A percentile compares a stretch with the other conserved stretches of the same genome.
phyloP scores from a whole-genome alignment of 108 stramenopile genomes.

The Aurantiochytrium sp. region DNA sequence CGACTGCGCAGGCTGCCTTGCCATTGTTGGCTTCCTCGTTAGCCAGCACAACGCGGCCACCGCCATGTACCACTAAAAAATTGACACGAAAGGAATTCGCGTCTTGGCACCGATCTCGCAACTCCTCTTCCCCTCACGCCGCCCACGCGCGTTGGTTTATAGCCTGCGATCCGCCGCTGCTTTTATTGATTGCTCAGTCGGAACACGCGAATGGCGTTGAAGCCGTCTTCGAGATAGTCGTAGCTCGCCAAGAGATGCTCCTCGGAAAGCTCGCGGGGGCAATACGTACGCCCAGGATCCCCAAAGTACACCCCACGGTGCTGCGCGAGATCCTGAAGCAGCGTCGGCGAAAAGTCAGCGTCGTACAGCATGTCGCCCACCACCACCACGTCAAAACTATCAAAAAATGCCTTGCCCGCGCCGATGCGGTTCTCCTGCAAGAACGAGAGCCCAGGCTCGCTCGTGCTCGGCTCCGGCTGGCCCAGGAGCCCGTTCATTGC shows the following conservation, averaged over 20 bases:
- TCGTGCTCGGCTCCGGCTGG: background rate
- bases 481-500: background rate
- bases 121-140: no score
- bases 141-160: no score
- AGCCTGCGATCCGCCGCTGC: background rate
- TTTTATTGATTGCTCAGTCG: background rate
- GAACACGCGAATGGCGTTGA: background rate
- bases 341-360: background rate
- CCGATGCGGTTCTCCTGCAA: background rate
- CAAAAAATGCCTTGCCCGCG: background rate
- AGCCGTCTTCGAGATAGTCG: background rate
- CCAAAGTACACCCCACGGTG: background rate
- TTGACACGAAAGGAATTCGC: no score
- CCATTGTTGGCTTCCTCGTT: no score
- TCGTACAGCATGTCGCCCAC: constrained; percentile 30
- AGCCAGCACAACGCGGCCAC: no score
- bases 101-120: no score
- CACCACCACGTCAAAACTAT: background rate
- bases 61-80: no score
- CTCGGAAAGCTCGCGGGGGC: background rate
- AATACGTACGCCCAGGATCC: background rate
- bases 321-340: background rate
- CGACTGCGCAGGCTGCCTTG: no score
- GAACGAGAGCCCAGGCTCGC: background rate
- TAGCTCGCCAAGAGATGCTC: background rate